These are phyloP conservation scores for Trichoderma hamatum DNA, from an alignment of 2,329 filamentous ascomycete genomes.

Conservation along the genomic window DNA sequence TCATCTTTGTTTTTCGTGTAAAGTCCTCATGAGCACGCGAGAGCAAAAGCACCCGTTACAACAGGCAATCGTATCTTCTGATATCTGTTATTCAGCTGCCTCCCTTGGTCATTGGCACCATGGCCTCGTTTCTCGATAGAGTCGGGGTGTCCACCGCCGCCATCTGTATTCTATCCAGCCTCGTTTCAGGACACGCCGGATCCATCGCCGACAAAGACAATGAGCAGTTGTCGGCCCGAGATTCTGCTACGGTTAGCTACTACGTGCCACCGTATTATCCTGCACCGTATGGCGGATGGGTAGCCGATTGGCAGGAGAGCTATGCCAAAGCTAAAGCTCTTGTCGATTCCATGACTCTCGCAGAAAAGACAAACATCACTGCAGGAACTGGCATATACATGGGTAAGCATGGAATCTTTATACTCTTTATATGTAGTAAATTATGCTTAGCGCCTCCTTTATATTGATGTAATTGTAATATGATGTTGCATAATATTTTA, in stretches of 20 bases:
- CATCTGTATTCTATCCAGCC: conserved; percentile 16
- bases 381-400: conserved; percentile 72
- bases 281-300: conserved; percentile 72
- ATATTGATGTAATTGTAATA: not conserved
- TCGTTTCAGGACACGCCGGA: conserved; percentile 13
- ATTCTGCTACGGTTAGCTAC: conserved; percentile 33
- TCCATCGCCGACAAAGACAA: not conserved
- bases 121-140: conserved; percentile 8
- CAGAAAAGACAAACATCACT: conserved; percentile 79
- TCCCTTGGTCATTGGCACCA: not conserved
- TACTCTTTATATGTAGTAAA: not conserved
- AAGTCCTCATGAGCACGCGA: conserved; percentile 1
- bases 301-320: conserved; percentile 66
- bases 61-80: not conserved
- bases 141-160: conserved; percentile 20
- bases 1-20: not conserved
- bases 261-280: conserved; percentile 67
- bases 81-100: no score
- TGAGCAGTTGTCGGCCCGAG: conserved; percentile 9
- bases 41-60: not conserved
- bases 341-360: conserved; percentile 75
- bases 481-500: not conserved
- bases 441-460: not conserved
- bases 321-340: conserved; percentile 70
- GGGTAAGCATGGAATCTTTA: conserved; percentile 48